Evolutionary conservation across 2,329 filamentous ascomycete species (phyloP).

Genomic region (Fusarium sp.): DNA sequence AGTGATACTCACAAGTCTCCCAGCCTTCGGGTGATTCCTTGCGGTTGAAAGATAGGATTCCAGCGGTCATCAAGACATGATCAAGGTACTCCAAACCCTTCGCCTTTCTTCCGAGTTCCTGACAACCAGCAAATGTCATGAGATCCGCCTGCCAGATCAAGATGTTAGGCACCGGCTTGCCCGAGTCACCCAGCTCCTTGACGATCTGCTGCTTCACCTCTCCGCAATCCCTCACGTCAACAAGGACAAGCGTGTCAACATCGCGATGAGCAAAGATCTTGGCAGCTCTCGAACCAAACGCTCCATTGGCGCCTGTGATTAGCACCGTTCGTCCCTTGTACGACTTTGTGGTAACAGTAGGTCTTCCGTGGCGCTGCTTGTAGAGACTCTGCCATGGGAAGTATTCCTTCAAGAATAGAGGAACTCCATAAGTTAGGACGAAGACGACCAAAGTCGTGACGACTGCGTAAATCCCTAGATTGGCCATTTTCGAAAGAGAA

Average conservation of each 20-base stretch:
- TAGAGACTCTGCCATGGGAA: constrained; percentile 52
- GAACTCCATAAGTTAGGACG: constrained; percentile 48
- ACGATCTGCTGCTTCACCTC: constrained; percentile 53
- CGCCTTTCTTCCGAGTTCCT: constrained; percentile 49
- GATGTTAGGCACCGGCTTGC: constrained; percentile 49
- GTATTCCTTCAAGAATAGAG: constrained; percentile 51
- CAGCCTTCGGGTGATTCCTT: constrained; percentile 55
- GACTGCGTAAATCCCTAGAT: constrained; percentile 15
- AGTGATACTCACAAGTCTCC: constrained; percentile 51
- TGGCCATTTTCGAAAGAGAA: constrained; percentile 31
- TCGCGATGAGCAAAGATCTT: constrained; percentile 53
- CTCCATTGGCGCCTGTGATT: constrained; percentile 54
- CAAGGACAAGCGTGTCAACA: constrained; percentile 53
- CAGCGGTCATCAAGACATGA: constrained; percentile 54
- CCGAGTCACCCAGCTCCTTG: constrained; percentile 44
- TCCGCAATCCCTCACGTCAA: constrained; percentile 52
- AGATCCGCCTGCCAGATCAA: constrained; percentile 55
- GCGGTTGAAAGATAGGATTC: constrained; percentile 54
- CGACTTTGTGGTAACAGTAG: constrained; percentile 52
- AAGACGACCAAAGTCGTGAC: constrained; percentile 33
- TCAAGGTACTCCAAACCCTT: constrained; percentile 49
- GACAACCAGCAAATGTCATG: constrained; percentile 54
- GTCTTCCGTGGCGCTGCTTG: constrained; percentile 51
- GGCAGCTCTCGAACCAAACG: constrained; percentile 53
- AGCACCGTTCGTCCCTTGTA: constrained; percentile 54